Conservation (phyloP, 257 asterid genomes). For the Solanum appendiculatum region DNA sequence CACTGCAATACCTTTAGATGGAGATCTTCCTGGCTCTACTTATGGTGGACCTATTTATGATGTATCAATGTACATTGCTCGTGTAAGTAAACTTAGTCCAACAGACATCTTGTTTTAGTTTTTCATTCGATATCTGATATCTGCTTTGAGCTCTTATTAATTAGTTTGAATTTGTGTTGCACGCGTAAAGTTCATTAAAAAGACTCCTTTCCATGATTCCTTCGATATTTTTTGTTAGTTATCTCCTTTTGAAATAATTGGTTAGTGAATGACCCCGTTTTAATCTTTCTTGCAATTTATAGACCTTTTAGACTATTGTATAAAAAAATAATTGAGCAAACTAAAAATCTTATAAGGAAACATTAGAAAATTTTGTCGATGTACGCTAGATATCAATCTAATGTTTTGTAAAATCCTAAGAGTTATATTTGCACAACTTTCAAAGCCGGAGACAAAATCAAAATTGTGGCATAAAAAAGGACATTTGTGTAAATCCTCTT, state of each 20-base stretch:
- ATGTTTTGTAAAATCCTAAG: neutral
- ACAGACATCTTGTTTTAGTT: too few relatives aligned
- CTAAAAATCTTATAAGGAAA: neutral
- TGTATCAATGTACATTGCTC: neutral
- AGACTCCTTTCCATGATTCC: neutral
- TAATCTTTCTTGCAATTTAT: neutral
- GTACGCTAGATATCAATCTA: neutral
- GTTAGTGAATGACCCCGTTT: neutral
- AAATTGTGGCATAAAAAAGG: neutral
- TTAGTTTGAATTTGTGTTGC: neutral
- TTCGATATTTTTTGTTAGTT: too few relatives aligned
- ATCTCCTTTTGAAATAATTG: neutral
- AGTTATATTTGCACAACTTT: neutral
- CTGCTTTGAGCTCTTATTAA: neutral
- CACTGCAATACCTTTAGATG: neutral
- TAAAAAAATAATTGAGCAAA: neutral
- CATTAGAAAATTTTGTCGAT: neutral
- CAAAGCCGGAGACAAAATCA: neutral
- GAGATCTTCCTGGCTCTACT: neutral
- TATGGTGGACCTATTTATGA: neutral
- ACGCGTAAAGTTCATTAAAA: too few relatives aligned
- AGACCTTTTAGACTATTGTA: neutral
- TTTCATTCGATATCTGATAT: neutral
- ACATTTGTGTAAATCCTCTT: neutral
- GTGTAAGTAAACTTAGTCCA: neutral